Conservation (phyloP, 495 filamentous ascomycete genomes). For the Delitschia confertaspora region DNA sequence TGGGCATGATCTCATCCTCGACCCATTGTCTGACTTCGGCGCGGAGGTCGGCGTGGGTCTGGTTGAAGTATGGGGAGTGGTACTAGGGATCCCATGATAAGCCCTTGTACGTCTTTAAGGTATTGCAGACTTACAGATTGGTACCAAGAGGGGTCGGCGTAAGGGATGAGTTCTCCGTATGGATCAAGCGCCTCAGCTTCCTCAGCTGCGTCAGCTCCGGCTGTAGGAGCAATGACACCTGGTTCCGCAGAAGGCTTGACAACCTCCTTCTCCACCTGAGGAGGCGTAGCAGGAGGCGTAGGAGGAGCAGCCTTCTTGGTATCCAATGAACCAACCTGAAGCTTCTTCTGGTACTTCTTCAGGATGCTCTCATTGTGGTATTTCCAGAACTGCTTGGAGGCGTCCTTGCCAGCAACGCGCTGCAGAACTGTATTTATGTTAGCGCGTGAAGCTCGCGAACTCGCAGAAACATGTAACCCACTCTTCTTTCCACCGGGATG, state of each 20-base stretch:
- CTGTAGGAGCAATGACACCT: slow-evolving; percentile 37
- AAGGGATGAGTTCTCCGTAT: slow-evolving; percentile 81
- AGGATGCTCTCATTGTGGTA: slow-evolving; percentile 93
- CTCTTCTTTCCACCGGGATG: slow-evolving; percentile 97
- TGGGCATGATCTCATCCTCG: slow-evolving; percentile 77
- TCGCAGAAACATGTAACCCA: slow-evolving; percentile 34
- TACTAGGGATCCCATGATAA: slow-evolving; percentile 46
- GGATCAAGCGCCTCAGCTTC: slow-evolving; percentile 66
- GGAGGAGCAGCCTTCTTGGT: slow-evolving; percentile 59
- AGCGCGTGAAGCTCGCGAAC: not conserved
- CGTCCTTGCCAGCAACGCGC: slow-evolving; percentile 90
- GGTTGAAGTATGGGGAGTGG: slow-evolving; percentile 92
- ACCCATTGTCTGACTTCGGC: slow-evolving; percentile 89
- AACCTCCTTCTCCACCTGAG: slow-evolving; percentile 43
- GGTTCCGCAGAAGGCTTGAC: slow-evolving; percentile 41
- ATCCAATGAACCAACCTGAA: slow-evolving; percentile 86
- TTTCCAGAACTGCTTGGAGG: slow-evolving; percentile 98
- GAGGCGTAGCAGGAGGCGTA: slow-evolving; percentile 46
- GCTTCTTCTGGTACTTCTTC: slow-evolving; percentile 84
- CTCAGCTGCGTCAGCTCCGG: slow-evolving; percentile 41
- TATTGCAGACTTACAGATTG: slow-evolving; percentile 62
- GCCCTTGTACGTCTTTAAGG: not conserved
- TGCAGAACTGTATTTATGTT: slow-evolving; percentile 56
- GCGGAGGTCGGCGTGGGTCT: slow-evolving; percentile 81
- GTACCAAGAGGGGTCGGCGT: slow-evolving; percentile 90